Percentiles rank a stretch among this genome's conserved stretches.
Evolutionary conservation across 257 asterid genomes (phyloP).

Genomic region (Hygrophila difformis): DNA sequence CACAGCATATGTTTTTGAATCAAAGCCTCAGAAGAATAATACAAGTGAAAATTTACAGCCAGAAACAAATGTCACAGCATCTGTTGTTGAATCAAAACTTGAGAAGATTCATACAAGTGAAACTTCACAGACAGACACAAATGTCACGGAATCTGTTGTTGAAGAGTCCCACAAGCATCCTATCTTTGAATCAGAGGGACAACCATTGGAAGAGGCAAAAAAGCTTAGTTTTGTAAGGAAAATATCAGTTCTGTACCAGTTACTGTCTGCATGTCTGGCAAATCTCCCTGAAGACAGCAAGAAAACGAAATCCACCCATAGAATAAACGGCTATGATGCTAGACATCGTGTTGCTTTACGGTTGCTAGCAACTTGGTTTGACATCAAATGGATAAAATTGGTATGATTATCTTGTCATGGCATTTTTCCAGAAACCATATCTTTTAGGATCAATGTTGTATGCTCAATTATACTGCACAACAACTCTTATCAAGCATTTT

Average conservation of each 20-base stretch:
- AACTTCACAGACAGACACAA: no score
- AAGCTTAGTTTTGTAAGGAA: slow-evolving; percentile 57
- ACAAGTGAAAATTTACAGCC: no score
- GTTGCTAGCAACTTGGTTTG: slow-evolving; percentile 82
- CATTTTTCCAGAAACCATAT: slow-evolving; percentile 4
- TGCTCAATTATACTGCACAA: no score
- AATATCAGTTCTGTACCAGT: slow-evolving; percentile 65
- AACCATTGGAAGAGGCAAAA: slow-evolving; percentile 50
- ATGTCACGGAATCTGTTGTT: slow-evolving; percentile 11
- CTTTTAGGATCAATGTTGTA: background rate
- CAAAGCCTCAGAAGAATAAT: slow-evolving; percentile 4
- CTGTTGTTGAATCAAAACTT: slow-evolving; percentile 24
- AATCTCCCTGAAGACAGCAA: slow-evolving; percentile 42
- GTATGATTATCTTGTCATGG: slow-evolving; percentile 30
- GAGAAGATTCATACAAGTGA: no score
- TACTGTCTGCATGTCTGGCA: slow-evolving; percentile 85
- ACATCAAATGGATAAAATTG: slow-evolving; percentile 81
- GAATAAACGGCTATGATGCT: slow-evolving; percentile 81
- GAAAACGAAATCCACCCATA: slow-evolving; percentile 32
- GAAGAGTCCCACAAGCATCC: slow-evolving; percentile 29
- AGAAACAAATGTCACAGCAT: slow-evolving; percentile 13
- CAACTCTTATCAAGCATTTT: no score
- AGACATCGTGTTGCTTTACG: slow-evolving; percentile 87
- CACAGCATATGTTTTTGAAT: slow-evolving; percentile 25
- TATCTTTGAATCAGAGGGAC: slow-evolving; percentile 37